Evolutionary conservation across 2,329 filamentous ascomycete genomes (phyloP).

Genomic region (Alternaria consortialis): DNA sequence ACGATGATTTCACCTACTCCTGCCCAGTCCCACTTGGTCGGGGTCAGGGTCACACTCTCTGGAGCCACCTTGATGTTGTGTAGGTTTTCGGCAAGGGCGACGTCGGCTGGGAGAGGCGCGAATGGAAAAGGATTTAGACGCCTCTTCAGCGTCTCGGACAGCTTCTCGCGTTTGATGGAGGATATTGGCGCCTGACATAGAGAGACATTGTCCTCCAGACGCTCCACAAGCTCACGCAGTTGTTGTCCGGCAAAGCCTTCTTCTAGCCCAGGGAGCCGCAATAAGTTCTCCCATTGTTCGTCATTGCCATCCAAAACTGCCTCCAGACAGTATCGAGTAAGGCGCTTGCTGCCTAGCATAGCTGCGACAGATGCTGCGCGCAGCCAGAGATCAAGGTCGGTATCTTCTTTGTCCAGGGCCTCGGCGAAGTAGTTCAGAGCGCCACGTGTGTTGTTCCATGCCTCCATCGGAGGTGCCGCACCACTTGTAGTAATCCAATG

Average conservation of each 20-base stretch:
- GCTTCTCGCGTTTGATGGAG: constrained; percentile 59
- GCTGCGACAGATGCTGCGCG: constrained; percentile 66
- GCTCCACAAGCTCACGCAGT: constrained; percentile 54
- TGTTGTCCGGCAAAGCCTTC: constrained; percentile 50
- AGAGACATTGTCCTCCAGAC: constrained; percentile 65
- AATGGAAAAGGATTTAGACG: constrained; percentile 63
- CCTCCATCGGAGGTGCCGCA: constrained; percentile 46
- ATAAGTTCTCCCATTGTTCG: constrained; percentile 61
- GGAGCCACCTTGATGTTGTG: constrained; percentile 36
- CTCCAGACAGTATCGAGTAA: constrained; percentile 70
- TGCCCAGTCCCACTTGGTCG: constrained; percentile 56
- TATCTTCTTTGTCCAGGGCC: constrained; percentile 71
- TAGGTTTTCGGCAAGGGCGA: constrained; percentile 31
- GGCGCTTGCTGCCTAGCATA: constrained; percentile 65
- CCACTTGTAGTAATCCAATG: constrained; percentile 54
- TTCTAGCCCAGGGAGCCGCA: constrained; percentile 63
- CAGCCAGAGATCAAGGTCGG: constrained; percentile 71
- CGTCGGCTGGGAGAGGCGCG: constrained; percentile 48
- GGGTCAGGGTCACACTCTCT: constrained; percentile 49
- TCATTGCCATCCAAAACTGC: constrained; percentile 70
- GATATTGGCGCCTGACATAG: constrained; percentile 61
- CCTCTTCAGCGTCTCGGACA: constrained; percentile 62
- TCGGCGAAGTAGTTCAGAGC: constrained; percentile 66
- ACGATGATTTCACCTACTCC: constrained; percentile 60
- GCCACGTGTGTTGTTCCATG: constrained; percentile 31